Evolutionary conservation across 257 asterid genomes (phyloP).

Genomic region (Penstemon davidsonii): DNA sequence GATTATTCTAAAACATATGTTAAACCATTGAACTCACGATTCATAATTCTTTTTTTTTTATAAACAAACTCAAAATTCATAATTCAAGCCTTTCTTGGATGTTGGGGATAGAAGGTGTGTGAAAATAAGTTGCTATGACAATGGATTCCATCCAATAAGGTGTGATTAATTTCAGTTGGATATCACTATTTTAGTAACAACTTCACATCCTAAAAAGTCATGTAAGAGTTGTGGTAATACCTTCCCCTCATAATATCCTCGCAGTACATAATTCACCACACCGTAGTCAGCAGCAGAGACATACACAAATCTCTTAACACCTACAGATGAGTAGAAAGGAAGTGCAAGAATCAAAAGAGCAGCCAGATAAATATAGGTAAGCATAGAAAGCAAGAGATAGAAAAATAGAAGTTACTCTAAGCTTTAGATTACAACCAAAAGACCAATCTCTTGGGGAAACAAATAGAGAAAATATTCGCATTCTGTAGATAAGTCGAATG

Average conservation of each 20-base stretch:
- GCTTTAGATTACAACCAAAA: background rate
- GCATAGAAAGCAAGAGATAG: background rate
- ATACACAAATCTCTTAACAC: slow-evolving; percentile 74
- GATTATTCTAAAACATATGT: too few species aligned
- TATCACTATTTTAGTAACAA: background rate
- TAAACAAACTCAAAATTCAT: too few species aligned
- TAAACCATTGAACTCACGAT: too few species aligned
- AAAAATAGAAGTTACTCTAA: background rate
- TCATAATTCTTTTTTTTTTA: too few species aligned
- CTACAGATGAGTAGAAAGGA: slow-evolving; percentile 34
- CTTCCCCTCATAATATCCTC: slow-evolving; percentile 83
- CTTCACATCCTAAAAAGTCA: slow-evolving; percentile 21
- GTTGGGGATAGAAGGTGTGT: too few species aligned
- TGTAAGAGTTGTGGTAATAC: slow-evolving; percentile 35
- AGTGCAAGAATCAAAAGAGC: background rate
- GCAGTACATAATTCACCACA: slow-evolving; percentile 56
- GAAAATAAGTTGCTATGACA: background rate
- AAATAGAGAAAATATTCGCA: background rate
- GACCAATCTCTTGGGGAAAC: too few species aligned
- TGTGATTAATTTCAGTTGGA: background rate
- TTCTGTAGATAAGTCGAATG: background rate
- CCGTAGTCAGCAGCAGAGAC: slow-evolving; percentile 92
- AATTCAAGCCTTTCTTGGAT: too few species aligned
- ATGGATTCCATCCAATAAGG: background rate
- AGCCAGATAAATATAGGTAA: background rate